Evolutionary conservation across 78 protist species (phyloP).

Genomic region (Mastigamoeba balamuthi): DNA sequence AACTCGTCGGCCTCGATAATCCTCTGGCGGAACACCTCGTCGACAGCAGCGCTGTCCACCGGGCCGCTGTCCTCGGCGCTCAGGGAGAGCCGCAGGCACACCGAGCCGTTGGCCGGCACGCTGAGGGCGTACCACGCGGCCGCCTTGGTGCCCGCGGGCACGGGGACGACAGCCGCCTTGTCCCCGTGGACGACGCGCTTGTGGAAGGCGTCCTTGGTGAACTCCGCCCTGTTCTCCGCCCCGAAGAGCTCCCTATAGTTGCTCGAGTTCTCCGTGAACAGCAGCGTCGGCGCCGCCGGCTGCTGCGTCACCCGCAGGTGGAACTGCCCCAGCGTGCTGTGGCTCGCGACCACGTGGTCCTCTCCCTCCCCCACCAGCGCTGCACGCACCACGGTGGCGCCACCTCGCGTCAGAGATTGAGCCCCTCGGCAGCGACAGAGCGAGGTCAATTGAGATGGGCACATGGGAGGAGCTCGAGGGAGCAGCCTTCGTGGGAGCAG

Average conservation of each 20-base stretch:
- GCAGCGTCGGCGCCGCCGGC: background rate
- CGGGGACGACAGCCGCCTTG: conserved; percentile 21
- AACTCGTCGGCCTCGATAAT: conserved; percentile 37
- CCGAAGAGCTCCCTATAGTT: conserved; percentile 29
- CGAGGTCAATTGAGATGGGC: background rate
- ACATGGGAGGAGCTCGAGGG: too few species aligned
- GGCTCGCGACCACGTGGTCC: background rate
- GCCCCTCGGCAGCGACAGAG: too few species aligned
- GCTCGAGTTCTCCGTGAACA: conserved; percentile 69
- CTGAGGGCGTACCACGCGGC: conserved; percentile 7
- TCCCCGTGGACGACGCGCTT: conserved; percentile 25
- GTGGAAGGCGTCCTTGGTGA: conserved; percentile 58
- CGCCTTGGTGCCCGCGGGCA: conserved; percentile 31
- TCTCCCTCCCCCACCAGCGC: too few species aligned
- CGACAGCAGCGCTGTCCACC: background rate
- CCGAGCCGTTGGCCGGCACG: background rate
- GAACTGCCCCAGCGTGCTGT: background rate
- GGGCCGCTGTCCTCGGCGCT: conserved; percentile 19
- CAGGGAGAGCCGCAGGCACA: background rate
- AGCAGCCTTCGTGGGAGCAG: conserved; percentile 8
- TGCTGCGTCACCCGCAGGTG: background rate
- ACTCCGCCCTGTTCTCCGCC: conserved; percentile 4
- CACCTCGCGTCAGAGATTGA: too few species aligned
- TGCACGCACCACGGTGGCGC: too few species aligned
- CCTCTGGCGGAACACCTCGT: conserved; percentile 1